A percentile compares a stretch with the other conserved stretches of the same genome.
Conservation (phyloP, 139 green algal species). For the Chlamydomonas incerta region DNA sequence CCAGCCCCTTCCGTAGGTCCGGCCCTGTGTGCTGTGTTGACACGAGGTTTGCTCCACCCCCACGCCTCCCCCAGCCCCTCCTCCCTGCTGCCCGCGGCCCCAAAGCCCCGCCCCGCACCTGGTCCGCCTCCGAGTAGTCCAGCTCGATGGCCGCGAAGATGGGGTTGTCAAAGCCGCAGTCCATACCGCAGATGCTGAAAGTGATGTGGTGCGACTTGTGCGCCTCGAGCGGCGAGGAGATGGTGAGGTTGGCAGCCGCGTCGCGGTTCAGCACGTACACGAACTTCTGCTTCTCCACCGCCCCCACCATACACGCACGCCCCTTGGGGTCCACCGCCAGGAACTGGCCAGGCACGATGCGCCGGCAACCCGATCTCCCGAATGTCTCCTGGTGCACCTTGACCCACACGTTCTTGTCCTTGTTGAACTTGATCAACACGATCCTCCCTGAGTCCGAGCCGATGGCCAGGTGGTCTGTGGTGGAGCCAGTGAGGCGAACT, state of each 20-base stretch:
- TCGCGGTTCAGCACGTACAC: constrained; percentile 99
- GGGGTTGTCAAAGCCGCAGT: constrained; percentile 99
- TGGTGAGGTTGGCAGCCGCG: constrained; percentile 93
- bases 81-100: too few relatives aligned
- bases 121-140: constrained; percentile 94
- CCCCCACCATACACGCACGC: constrained; percentile 93
- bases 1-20: too few relatives aligned
- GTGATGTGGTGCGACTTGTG: constrained; percentile 94
- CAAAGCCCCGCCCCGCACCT: constrained; percentile 65
- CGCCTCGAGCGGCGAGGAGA: constrained; percentile 96
- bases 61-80: background rate
- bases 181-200: constrained; percentile 88
- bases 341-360: constrained; percentile 97
- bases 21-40: too few relatives aligned
- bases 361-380: constrained; percentile 91
- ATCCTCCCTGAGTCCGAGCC: constrained; percentile 95
- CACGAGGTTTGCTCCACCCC: background rate
- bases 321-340: constrained; percentile 95
- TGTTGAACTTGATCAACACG: constrained; percentile 95
- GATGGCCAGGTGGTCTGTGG: constrained; percentile 91
- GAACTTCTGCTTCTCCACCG: constrained; percentile 98
- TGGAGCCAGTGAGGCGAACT: constrained; percentile 92
- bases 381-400: constrained; percentile 98
- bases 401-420: constrained; percentile 87
- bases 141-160: constrained; percentile 99